These are phyloP conservation scores for Akanthomyces uredinophilus DNA, from an alignment of 2,329 filamentous ascomycete species.

Conservation along the genomic window DNA sequence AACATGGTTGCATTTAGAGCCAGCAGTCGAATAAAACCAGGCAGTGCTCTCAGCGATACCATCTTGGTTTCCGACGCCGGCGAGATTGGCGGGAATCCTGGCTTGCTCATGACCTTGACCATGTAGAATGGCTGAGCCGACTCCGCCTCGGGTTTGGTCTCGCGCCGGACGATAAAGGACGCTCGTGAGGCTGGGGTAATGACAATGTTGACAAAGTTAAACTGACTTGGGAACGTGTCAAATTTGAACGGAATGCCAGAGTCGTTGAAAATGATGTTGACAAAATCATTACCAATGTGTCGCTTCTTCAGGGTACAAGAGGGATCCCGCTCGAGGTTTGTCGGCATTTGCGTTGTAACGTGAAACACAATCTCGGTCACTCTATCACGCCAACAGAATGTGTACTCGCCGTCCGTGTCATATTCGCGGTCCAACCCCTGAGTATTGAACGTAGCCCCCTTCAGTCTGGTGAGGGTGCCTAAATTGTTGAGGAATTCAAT, in stretches of 20 bases:
- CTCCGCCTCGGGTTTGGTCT: constrained; percentile 32
- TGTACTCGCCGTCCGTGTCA: constrained; percentile 78
- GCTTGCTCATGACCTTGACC: constrained; percentile 82
- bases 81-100: constrained; percentile 86
- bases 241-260: constrained; percentile 86
- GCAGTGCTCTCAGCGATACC: constrained; percentile 74
- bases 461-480: constrained; percentile 74
- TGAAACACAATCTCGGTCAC: constrained; percentile 96
- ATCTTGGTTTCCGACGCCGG: constrained; percentile 87
- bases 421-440: constrained; percentile 79
- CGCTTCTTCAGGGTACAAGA: constrained; percentile 80
- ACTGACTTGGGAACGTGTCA: constrained; percentile 87
- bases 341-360: constrained; percentile 96
- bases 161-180: constrained; percentile 64
- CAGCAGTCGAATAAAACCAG: constrained; percentile 79
- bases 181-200: constrained; percentile 81
- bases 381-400: constrained; percentile 90
- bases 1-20: constrained; percentile 94
- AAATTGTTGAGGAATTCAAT: constrained; percentile 77
- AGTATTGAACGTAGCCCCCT: constrained; percentile 83
- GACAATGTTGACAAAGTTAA: constrained; percentile 96
- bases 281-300: constrained; percentile 95
- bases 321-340: constrained; percentile 69
- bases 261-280: constrained; percentile 97
- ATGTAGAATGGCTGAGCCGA: constrained; percentile 64